Base-by-base conservation (phyloP, 2,329 filamentous ascomycete genomes). In the Epicoccum sorghinum region DNA sequence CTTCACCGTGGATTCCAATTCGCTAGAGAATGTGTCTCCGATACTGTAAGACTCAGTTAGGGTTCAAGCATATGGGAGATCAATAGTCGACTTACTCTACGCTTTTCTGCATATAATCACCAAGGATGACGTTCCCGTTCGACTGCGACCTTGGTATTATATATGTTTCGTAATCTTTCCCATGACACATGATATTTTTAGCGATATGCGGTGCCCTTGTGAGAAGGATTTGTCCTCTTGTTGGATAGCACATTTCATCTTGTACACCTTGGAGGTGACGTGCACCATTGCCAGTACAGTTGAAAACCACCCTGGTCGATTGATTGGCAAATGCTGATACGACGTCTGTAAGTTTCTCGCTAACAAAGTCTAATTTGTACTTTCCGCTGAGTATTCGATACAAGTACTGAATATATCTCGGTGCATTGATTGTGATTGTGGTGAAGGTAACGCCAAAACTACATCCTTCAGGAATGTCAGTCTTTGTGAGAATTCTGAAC, bases 161-260 rank as follows among this genome's bases (percentile, higher is more conserved):
- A 22, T 64, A 64, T 12, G 61, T 64, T 25, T 64, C 59, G 25
- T 64, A 62, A 22, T 64, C 61, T 24, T 52, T 60, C 4, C 61
- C 61, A 48, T 64, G 61, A 4, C 61, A 54, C 61, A 64, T 64
- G 2, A 62, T 47, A n/a, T 60, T 64, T 27, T 55, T 50, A 0
- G 33, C 9, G 18, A 64, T 55, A 4, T 60, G 57, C 6, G 59
- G 59, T 30, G 61, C 61, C 43, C 52, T 40, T 13, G 55, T 55
- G 10, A 64, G 51, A 9, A 64, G 47, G 10, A 64, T 59, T n/a
- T 64, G 61, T 9, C 59, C 61, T 39, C 61, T 42, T 14, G 58
- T 58, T 9, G 57, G 59, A 40, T 59, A 62, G 30, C 54, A 62
- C 39, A 54, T 58, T 22, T 37, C 7, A 29, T 64, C 61, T 30